These are phyloP conservation scores for Ceratorhiza oryzae-sativae DNA, from an alignment of 1,284 basidiomycete species.

Conservation along the genomic window DNA sequence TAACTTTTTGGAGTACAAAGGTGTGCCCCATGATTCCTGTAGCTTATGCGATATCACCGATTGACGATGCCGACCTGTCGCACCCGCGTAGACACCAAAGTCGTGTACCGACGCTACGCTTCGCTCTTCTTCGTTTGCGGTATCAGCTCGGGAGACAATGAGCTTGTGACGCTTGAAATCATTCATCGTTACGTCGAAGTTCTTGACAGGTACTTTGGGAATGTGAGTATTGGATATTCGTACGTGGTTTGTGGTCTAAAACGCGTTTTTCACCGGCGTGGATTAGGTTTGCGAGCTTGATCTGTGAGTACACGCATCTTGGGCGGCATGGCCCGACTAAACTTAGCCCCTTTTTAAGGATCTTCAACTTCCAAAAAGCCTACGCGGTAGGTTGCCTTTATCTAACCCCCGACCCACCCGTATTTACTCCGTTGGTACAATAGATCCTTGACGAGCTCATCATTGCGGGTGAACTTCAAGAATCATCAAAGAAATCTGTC, in stretches of 20 bases:
- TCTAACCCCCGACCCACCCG: slow-evolving; percentile 16
- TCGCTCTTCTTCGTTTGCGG: slow-evolving; percentile 98
- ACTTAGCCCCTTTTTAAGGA: slow-evolving; percentile 58
- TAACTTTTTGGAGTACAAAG: slow-evolving; percentile 99
- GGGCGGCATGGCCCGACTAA: not conserved
- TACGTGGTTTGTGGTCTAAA: not conserved
- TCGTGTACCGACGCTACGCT: slow-evolving; percentile 97
- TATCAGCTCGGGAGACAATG: slow-evolving; percentile 88
- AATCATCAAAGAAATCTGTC: slow-evolving; percentile 98
- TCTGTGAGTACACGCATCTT: slow-evolving; percentile 62
- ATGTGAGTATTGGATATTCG: slow-evolving; percentile 64
- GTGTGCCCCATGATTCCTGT: slow-evolving; percentile 56
- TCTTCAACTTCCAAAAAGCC: slow-evolving; percentile 99
- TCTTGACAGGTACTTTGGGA: slow-evolving; percentile 98
- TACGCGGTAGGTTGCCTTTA: slow-evolving; percentile 73
- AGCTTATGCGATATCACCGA: not conserved
- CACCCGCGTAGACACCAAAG: slow-evolving; percentile 73
- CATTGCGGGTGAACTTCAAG: slow-evolving; percentile 97
- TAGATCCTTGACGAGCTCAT: slow-evolving; percentile 97
- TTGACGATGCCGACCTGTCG: slow-evolving; percentile 2
- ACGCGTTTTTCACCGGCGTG: slow-evolving; percentile 28
- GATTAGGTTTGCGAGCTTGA: slow-evolving; percentile 92
- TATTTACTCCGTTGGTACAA: slow-evolving; percentile 32
- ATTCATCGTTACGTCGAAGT: slow-evolving; percentile 99
- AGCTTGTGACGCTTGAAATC: slow-evolving; percentile 92